Conservation (phyloP, 2,329 filamentous ascomycete genomes). For the Epichloe amarillans region DNA sequence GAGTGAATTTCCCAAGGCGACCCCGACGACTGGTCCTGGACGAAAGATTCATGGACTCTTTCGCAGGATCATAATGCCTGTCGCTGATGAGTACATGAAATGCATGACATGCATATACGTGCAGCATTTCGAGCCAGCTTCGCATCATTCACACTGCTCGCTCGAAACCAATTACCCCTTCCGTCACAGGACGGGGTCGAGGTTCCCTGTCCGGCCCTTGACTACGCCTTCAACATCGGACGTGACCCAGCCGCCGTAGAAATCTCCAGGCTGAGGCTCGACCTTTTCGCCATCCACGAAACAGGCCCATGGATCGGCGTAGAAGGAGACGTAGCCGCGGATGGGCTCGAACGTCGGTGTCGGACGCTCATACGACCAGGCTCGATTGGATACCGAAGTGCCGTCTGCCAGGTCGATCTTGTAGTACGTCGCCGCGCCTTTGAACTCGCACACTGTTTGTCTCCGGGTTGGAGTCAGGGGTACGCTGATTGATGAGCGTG, state of each 20-base stretch:
- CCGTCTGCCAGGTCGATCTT: constrained; percentile 27
- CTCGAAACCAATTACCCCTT: neutral
- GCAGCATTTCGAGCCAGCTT: too few relatives aligned
- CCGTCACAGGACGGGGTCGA: constrained; percentile 21
- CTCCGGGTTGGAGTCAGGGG: constrained; percentile 32
- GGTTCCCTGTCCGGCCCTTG: constrained; percentile 28
- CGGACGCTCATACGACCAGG: constrained; percentile 47
- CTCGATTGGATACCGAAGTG: constrained; percentile 33
- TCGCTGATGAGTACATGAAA: too few relatives aligned
- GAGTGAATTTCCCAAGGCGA: too few relatives aligned
- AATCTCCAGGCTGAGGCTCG: constrained; percentile 45
- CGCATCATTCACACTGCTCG: too few relatives aligned
- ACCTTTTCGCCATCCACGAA: constrained; percentile 48
- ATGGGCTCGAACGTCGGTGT: constrained; percentile 37
- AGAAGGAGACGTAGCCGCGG: constrained; percentile 44
- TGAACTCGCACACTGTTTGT: constrained; percentile 44
- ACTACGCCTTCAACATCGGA: constrained; percentile 42
- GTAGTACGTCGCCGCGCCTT: constrained; percentile 47
- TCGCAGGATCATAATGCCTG: too few relatives aligned
- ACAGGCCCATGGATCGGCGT: constrained; percentile 48
- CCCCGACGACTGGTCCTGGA: too few relatives aligned
- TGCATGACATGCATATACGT: too few relatives aligned
- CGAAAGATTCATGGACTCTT: too few relatives aligned
- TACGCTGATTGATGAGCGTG: constrained; percentile 33
- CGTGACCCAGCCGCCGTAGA: constrained; percentile 52